Percentiles rank a stretch among this genome's conserved stretches.
Conservation (phyloP, 2,329 filamentous ascomycete species). For the Aciculosporium take region DNA sequence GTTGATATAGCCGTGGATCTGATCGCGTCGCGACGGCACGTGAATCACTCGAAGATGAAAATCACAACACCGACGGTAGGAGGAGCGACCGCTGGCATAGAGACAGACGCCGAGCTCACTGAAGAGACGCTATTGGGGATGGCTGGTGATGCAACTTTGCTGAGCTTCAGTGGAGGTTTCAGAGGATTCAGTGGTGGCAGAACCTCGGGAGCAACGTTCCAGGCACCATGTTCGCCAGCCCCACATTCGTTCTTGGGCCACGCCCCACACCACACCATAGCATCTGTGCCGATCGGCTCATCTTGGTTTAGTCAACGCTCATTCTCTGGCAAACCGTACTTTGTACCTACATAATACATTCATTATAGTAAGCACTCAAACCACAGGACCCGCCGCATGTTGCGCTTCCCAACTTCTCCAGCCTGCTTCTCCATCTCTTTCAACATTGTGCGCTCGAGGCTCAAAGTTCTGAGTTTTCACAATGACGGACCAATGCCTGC, state of each 20-base stretch:
- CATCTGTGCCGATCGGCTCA: no score
- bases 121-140: slow-evolving; percentile 5
- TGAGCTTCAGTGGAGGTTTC: slow-evolving; percentile 8
- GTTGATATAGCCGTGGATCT: background rate
- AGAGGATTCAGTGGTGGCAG: slow-evolving; percentile 6
- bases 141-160: slow-evolving; percentile 2
- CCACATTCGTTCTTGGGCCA: background rate
- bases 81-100: slow-evolving; percentile 4
- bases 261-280: background rate
- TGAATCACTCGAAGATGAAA: background rate
- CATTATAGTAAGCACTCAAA: no score
- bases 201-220: slow-evolving; percentile 5
- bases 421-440: no score
- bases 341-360: no score
- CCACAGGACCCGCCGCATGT: background rate
- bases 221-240: background rate
- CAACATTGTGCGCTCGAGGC: no score
- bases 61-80: background rate
- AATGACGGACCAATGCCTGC: background rate
- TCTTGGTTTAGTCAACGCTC: no score
- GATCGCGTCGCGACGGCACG: background rate
- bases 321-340: no score
- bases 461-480: background rate
- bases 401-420: background rate
- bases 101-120: slow-evolving; percentile 4